Evolutionary conservation across 768 basidiomycete genomes (phyloP).

Genomic region (Exsudoporus frostii): DNA sequence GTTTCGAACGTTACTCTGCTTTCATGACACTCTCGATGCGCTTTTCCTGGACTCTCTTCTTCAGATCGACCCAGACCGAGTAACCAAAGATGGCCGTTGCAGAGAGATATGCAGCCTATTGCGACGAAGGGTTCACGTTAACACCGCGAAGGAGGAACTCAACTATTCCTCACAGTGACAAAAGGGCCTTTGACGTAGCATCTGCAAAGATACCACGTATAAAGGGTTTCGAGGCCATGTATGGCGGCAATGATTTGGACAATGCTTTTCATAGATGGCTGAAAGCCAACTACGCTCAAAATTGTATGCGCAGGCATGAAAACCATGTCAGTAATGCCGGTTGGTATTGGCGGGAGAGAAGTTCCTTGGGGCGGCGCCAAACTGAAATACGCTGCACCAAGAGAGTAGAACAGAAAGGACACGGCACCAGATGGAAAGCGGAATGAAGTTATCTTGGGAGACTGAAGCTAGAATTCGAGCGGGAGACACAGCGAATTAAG

Average conservation of each 20-base stretch:
- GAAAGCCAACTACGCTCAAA: conserved; percentile 14
- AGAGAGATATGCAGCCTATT: conserved; percentile 52
- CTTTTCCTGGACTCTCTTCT: conserved; percentile 57
- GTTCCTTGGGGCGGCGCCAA: conserved; percentile 20
- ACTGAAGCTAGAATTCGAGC: conserved; percentile 46
- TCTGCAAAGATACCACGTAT: conserved; percentile 29
- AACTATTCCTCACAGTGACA: conserved; percentile 14
- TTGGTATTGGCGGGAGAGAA: conserved; percentile 15
- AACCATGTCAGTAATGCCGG: conserved; percentile 2
- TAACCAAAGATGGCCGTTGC: conserved; percentile 52
- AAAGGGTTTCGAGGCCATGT: conserved; percentile 28
- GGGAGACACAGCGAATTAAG: background rate
- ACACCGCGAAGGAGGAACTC: background rate
- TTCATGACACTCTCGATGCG: conserved; percentile 83
- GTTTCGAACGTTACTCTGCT: conserved; percentile 39
- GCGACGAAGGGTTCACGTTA: background rate
- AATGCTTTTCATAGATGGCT: conserved; percentile 9
- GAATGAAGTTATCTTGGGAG: conserved; percentile 61
- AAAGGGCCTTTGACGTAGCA: conserved; percentile 23
- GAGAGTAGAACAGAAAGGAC: conserved; percentile 9
- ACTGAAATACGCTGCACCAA: conserved; percentile 18
- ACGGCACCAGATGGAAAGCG: conserved; percentile 39
- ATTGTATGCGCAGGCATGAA: conserved; percentile 24
- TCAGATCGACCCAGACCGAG: conserved; percentile 52
- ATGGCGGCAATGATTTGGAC: background rate